Conservation (phyloP, 2,329 filamentous ascomycete species). For the Cladosporium sp. region DNA sequence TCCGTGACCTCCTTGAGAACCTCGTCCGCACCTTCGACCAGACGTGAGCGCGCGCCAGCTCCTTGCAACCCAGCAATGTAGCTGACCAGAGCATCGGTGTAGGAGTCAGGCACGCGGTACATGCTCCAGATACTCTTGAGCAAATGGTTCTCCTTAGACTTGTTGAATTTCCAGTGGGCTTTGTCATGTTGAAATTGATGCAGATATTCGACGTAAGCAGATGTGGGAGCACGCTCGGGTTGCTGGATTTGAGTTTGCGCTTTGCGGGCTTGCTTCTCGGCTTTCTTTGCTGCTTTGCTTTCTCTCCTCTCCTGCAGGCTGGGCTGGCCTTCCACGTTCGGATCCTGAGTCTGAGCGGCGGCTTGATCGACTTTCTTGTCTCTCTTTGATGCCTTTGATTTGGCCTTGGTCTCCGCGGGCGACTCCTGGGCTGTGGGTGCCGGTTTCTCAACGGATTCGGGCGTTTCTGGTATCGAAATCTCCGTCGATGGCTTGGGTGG, state of each 20-base stretch:
- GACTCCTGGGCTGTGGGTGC: slow-evolving; percentile 1
- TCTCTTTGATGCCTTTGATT: slow-evolving; percentile 14
- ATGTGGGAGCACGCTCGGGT: slow-evolving; percentile 18
- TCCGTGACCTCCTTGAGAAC: slow-evolving; percentile 55
- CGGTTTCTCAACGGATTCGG: slow-evolving; percentile 3
- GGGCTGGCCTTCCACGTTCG: slow-evolving; percentile 29
- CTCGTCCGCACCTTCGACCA: slow-evolving; percentile 63
- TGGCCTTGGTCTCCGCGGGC: slow-evolving; percentile 27
- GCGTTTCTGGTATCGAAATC: slow-evolving; percentile 3
- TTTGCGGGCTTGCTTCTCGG: slow-evolving; percentile 11
- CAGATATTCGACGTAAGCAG: slow-evolving; percentile 71
- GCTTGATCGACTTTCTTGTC: slow-evolving; percentile 27
- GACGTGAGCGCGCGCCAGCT: slow-evolving; percentile 60
- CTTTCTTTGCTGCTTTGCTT: slow-evolving; percentile 10
- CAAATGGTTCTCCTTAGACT: slow-evolving; percentile 80
- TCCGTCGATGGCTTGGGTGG: slow-evolving; percentile 9
- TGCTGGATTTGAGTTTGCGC: slow-evolving; percentile 1
- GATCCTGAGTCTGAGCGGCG: slow-evolving; percentile 34
- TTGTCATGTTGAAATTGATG: slow-evolving; percentile 68
- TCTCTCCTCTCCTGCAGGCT: slow-evolving; percentile 4
- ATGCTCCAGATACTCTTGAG: slow-evolving; percentile 77
- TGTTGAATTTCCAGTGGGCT: slow-evolving; percentile 89
- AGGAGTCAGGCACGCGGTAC: slow-evolving; percentile 63
- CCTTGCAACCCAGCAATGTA: slow-evolving; percentile 81
- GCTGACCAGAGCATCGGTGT: slow-evolving; percentile 66